Evolutionary conservation across 2,329 filamentous ascomycete genomes (phyloP).

Genomic region (Hypoxylon sp.): DNA sequence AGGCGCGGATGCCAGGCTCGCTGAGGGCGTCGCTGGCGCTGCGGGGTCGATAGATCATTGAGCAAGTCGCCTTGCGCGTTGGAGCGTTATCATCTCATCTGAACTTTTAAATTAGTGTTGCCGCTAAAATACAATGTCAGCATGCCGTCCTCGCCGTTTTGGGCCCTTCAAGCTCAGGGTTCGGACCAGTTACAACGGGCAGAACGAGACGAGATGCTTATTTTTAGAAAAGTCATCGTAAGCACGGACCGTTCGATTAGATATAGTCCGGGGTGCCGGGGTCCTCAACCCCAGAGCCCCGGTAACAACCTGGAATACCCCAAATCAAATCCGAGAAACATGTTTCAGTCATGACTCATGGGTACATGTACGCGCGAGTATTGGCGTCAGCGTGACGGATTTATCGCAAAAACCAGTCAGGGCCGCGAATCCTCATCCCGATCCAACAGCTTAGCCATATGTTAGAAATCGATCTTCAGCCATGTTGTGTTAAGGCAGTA

Average conservation of each 20-base stretch:
- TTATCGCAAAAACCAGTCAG: too few species aligned
- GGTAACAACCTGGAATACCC: too few species aligned
- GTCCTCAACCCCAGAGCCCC: too few species aligned
- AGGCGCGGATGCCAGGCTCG: slow-evolving; percentile 49
- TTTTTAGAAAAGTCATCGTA: neutral
- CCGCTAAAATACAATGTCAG: neutral
- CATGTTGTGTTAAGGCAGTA: neutral
- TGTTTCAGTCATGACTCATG: too few species aligned
- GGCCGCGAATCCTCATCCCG: too few species aligned
- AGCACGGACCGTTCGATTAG: neutral
- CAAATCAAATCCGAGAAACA: too few species aligned
- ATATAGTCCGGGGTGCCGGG: too few species aligned
- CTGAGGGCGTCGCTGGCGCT: slow-evolving; percentile 32
- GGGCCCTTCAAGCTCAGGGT: too few species aligned
- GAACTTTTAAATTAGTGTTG: slow-evolving; percentile 3
- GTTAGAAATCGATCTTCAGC: neutral
- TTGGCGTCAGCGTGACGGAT: too few species aligned
- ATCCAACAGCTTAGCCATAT: neutral
- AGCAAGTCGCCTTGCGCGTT: slow-evolving; percentile 30
- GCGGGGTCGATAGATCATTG: slow-evolving; percentile 36
- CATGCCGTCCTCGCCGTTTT: neutral
- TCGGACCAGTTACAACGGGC: too few species aligned
- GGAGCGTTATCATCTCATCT: slow-evolving; percentile 20
- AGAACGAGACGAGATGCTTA: neutral
- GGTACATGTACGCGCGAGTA: too few species aligned